A percentile compares a stretch with the other conserved stretches of the same genome.
Evolutionary conservation across 345 rosid genomes (phyloP).

Genomic region (Lumnitzera littorea): DNA sequence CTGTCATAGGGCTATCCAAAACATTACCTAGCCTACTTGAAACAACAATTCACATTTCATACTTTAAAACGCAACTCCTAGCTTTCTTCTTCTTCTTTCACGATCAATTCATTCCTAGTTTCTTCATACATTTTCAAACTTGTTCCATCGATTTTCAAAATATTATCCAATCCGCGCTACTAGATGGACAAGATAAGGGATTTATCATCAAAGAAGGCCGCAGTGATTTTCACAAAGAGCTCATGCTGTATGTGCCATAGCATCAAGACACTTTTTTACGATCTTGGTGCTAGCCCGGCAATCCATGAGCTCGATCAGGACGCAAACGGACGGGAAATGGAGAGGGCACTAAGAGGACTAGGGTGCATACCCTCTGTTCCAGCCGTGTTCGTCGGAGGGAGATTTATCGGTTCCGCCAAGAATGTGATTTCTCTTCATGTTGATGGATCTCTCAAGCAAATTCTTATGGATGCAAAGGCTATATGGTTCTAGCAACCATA

Average conservation of each 20-base stretch:
- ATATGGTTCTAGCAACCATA: constrained; percentile 63
- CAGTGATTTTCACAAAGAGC: constrained; percentile 96
- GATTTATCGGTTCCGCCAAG: constrained; percentile 76
- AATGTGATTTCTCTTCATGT: constrained; percentile 87
- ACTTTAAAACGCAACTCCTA: not conserved
- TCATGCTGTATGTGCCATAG: constrained; percentile 97
- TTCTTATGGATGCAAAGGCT: constrained; percentile 90
- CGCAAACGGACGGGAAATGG: constrained; percentile 73
- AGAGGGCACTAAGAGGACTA: constrained; percentile 53
- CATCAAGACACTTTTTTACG: constrained; percentile 86
- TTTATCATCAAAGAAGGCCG: constrained; percentile 81
- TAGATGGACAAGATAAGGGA: constrained; percentile 72
- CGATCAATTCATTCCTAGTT: not conserved
- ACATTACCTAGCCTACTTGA: constrained; percentile 7
- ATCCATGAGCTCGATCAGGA: constrained; percentile 88
- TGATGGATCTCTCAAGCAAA: constrained; percentile 83
- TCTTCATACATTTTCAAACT: not conserved
- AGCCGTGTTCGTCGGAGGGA: constrained; percentile 95
- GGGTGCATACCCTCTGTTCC: constrained; percentile 85
- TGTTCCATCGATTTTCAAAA: not conserved
- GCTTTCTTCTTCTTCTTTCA: not conserved
- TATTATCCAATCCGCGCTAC: not conserved
- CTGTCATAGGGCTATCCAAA: constrained; percentile 4
- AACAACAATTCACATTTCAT: not conserved
- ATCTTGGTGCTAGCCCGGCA: constrained; percentile 93